Evolutionary conservation across 2,329 filamentous ascomycete species (phyloP).

Genomic region (Alternaria gansuensis): DNA sequence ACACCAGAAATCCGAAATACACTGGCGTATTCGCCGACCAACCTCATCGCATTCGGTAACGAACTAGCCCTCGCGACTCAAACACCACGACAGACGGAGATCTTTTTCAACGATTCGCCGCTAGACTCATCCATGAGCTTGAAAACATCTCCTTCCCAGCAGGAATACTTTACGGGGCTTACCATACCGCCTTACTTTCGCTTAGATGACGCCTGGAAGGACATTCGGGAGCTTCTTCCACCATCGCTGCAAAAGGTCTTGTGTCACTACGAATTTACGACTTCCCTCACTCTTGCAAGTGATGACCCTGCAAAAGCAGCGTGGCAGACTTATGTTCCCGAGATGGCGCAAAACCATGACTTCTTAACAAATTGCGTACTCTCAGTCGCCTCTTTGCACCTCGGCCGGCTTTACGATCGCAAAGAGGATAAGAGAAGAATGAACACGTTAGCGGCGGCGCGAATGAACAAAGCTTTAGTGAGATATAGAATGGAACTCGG

Average conservation of each 20-base stretch:
- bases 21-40: slow-evolving; percentile 7
- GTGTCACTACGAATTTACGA: slow-evolving; percentile 49
- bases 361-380: slow-evolving; percentile 59
- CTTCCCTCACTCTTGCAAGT: slow-evolving; percentile 41
- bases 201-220: slow-evolving; percentile 43
- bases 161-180: slow-evolving; percentile 15
- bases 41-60: slow-evolving; percentile 14
- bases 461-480: slow-evolving; percentile 49
- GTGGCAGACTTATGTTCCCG: slow-evolving; percentile 46
- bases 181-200: slow-evolving; percentile 36
- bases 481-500: slow-evolving; percentile 40
- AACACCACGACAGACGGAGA: slow-evolving; percentile 24
- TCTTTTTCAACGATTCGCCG: slow-evolving; percentile 11
- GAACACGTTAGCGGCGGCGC: slow-evolving; percentile 41
- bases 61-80: slow-evolving; percentile 20
- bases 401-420: slow-evolving; percentile 51
- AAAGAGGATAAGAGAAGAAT: slow-evolving; percentile 34
- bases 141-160: neutral
- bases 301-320: slow-evolving; percentile 46
- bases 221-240: slow-evolving; percentile 36
- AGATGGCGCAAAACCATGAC: slow-evolving; percentile 54
- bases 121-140: neutral
- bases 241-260: slow-evolving; percentile 40
- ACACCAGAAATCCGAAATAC: slow-evolving; percentile 3
- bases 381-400: slow-evolving; percentile 58